Conservation (phyloP, 106 monocot species). For the Allium cepa region DNA sequence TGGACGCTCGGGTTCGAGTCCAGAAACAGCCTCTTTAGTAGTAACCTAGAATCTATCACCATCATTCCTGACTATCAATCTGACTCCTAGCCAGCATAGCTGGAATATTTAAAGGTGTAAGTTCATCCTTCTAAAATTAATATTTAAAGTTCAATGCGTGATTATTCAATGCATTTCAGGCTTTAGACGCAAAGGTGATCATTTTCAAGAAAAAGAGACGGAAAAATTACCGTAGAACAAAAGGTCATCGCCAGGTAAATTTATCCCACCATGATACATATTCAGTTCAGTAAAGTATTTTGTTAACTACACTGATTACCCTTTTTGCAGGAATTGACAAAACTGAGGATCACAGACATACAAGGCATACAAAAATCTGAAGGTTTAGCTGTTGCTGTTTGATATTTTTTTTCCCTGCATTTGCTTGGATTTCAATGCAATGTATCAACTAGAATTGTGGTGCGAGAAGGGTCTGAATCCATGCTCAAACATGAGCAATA, state of each 20-base stretch:
- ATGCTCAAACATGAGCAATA: not conserved
- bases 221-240: conserved; percentile 94
- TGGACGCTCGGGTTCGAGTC: no score
- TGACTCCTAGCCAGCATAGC: no score
- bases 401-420: not conserved
- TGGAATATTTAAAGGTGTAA: no score
- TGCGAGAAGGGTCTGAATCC: not conserved
- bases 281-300: not conserved
- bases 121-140: not conserved
- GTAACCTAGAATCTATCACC: no score
- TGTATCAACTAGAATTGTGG: not conserved
- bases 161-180: conserved; percentile 29
- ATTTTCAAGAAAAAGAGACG: conserved; percentile 99
- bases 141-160: not conserved
- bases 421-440: not conserved
- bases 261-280: not conserved
- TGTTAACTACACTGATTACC: not conserved
- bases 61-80: no score
- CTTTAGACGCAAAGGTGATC: conserved; percentile 92
- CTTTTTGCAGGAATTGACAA: conserved; percentile 65
- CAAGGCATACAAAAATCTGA: conserved; percentile 69
- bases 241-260: conserved; percentile 91
- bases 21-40: no score
- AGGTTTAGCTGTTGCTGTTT: conserved; percentile 40
- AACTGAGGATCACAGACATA: conserved; percentile 87